phyloP scores from a whole-genome alignment of 257 asterid genomes.

The Plantago elongata region DNA sequence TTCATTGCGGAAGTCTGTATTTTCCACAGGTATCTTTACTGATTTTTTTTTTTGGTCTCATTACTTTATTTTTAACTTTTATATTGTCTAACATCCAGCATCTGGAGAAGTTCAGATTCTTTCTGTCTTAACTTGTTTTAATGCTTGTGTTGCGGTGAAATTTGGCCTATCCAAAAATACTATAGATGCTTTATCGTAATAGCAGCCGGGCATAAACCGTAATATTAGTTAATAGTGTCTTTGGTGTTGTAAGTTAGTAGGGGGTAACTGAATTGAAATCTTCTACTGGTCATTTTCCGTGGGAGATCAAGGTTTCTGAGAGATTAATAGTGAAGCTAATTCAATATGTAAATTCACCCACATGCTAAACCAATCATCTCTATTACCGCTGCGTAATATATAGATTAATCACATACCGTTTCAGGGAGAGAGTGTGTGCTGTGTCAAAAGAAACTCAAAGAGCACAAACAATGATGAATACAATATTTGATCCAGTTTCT shows the following conservation, averaged over 20 bases:
- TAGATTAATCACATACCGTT: too few relatives aligned
- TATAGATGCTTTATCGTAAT: too few relatives aligned
- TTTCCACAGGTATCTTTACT: constrained; percentile 68
- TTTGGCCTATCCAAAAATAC: too few relatives aligned
- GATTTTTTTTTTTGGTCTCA: not conserved
- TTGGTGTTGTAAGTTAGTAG: not conserved
- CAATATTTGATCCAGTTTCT: too few relatives aligned
- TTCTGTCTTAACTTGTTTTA: not conserved
- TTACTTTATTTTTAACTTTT: too few relatives aligned
- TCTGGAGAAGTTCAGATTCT: not conserved
- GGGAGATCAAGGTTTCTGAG: not conserved
- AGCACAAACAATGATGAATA: too few relatives aligned
- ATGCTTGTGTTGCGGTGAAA: not conserved
- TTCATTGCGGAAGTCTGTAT: constrained; percentile 98
- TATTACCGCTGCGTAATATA: too few relatives aligned
- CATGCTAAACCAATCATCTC: too few relatives aligned
- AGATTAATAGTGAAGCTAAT: not conserved
- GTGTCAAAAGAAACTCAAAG: not conserved
- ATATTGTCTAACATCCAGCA: not conserved
- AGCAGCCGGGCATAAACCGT: not conserved
- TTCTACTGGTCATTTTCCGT: not conserved
- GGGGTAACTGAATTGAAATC: not conserved
- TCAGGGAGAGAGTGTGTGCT: too few relatives aligned
- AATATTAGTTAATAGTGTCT: not conserved
- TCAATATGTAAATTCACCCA: not conserved